Percentiles rank a stretch among this genome's conserved stretches.
Conservation (phyloP, 768 basidiomycete species). For the Cystofilobasidium bisporidii region DNA sequence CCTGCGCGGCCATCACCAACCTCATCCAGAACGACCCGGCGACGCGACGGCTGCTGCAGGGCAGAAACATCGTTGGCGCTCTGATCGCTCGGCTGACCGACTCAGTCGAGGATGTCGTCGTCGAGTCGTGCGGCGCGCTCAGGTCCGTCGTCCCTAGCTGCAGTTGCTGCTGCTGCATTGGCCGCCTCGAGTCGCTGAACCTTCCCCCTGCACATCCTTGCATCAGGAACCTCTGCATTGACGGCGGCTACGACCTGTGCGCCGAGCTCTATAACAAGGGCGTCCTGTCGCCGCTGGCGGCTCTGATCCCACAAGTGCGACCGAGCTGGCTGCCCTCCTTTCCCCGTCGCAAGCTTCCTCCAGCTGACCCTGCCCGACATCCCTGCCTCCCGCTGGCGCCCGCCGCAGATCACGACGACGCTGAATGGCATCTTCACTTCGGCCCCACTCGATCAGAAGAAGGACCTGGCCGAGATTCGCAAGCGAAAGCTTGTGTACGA, state of each 20-base stretch:
- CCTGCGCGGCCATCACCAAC: conserved; percentile 90
- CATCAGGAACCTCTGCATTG: conserved; percentile 80
- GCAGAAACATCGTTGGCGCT: conserved; percentile 77
- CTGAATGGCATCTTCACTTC: conserved; percentile 57
- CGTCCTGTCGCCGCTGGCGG: conserved; percentile 63
- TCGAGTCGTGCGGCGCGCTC: conserved; percentile 79
- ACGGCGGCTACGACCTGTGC: conserved; percentile 90
- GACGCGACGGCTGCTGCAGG: conserved; percentile 76
- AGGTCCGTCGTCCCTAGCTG: conserved; percentile 48
- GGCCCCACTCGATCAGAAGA: conserved; percentile 37
- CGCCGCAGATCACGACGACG: conserved; percentile 57
- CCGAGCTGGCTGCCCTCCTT: not conserved
- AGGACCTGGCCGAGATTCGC: conserved; percentile 50
- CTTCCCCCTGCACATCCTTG: not conserved
- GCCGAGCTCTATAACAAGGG: conserved; percentile 97
- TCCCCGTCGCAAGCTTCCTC: no score
- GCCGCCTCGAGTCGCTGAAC: not conserved
- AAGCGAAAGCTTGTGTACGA: conserved; percentile 69
- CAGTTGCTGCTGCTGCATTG: not conserved
- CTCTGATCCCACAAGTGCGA: conserved; percentile 67
- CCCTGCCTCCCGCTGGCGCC: not conserved
- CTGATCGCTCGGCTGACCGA: conserved; percentile 82
- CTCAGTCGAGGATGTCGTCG: conserved; percentile 76
- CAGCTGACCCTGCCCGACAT: not conserved
- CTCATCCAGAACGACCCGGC: conserved; percentile 91